Percentiles rank a stretch among this genome's conserved stretches.
Conservation (phyloP, 2,329 filamentous ascomycete genomes). For the Lithohypha guttulata region DNA sequence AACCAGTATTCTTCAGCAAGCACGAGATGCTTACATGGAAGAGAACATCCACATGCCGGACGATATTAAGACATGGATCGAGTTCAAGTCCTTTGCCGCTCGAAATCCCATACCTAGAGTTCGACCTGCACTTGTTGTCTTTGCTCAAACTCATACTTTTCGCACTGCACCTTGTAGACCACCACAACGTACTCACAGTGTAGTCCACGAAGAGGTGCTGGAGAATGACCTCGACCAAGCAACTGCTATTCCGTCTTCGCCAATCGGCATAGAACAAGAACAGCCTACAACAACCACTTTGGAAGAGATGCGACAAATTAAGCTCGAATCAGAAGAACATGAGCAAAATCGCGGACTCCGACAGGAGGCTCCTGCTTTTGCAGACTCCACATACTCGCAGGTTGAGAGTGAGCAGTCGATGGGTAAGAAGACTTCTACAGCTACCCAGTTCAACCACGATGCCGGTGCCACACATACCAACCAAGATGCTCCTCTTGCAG, state of each 20-base stretch:
- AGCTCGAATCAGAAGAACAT: not conserved
- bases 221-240: not conserved
- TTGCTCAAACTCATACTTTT: slow-evolving; percentile 6
- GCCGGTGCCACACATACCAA: no score
- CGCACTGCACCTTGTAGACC: not conserved
- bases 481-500: no score
- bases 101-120: not conserved
- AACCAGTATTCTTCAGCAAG: slow-evolving; percentile 5
- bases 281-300: not conserved
- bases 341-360: not conserved
- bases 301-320: not conserved
- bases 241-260: not conserved
- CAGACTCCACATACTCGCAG: no score
- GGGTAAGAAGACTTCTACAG: no score
- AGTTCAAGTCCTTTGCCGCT: slow-evolving; percentile 4
- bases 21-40: not conserved
- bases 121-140: not conserved
- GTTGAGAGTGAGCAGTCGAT: no score
- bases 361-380: no score
- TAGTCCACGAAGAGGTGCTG: not conserved
- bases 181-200: not conserved
- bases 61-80: slow-evolving; percentile 1
- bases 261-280: not conserved
- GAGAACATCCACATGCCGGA: not conserved
- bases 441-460: no score